Evolutionary conservation across 495 filamentous ascomycete species (phyloP), one percentile per base, ranked within the genome.

Genomic region (Penicillium desertorum): DNA sequence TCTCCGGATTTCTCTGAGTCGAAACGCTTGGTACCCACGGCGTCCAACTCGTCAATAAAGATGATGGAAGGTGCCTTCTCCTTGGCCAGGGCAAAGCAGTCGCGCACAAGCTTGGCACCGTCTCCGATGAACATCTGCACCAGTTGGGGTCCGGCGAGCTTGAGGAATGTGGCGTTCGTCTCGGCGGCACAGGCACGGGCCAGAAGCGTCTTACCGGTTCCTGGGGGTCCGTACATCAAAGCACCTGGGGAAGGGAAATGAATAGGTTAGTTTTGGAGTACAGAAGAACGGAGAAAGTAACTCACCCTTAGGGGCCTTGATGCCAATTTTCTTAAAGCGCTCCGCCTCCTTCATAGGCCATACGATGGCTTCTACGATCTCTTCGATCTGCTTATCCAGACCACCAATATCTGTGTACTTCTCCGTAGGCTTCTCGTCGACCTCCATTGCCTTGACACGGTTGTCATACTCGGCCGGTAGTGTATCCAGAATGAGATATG

Each of bases 51-150:
- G 77, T 98, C 94, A 68, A 98, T 98, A 83, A 98, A 99, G 74
- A 99, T 99, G 71, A 99, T 99, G 29, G 94, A 88, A 4, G 94
- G 94, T 0, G 95, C 94, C 76, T 98, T 97, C 73, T 98, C 94
- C 68, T 99, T 99, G 27, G 94, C 94, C 1, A 99, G 79, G 8
- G 94, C 92, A 69, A 99, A 99, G 75, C 91, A 94, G 74, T 98
- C 94, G 30, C 94, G 89, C 30, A 99, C 94, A 5, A 99, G 83
- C 79, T 98, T 99, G 25, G 95, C 95, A 58, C 95, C 95, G 65
- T 99, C 94, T 65, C 94, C 94, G 49, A 99, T 99, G 75, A 99
- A 99, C 94, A 99, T 99, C 72, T 99, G 94, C 19, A 99, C 94
- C n/a, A 99, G 85, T 75, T 98, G 95, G 2, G 94, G 94, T 41